Evolutionary conservation across 163 green algal species (phyloP).

Genomic region (Smithsoniella earleae): DNA sequence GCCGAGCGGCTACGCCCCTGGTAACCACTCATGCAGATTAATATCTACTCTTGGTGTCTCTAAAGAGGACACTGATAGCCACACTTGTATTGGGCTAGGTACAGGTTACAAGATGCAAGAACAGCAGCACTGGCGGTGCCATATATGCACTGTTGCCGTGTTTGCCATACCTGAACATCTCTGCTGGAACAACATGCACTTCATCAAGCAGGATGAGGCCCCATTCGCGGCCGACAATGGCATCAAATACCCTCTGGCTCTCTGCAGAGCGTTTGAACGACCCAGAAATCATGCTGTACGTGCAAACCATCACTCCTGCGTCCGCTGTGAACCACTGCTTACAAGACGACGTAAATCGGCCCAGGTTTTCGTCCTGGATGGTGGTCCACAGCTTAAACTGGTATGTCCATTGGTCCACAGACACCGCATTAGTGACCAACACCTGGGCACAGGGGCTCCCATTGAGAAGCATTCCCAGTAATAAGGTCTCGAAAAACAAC

Average conservation of each 20-base stretch:
- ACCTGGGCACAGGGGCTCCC: no score
- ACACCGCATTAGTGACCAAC: constrained; percentile 63
- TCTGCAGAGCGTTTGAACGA: constrained; percentile 65
- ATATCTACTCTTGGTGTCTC: no score
- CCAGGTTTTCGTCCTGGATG: constrained; percentile 49
- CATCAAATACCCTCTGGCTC: constrained; percentile 58
- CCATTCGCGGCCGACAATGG: constrained; percentile 84
- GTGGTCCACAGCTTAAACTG: constrained; percentile 97
- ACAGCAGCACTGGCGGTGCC: no score
- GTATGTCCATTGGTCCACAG: constrained; percentile 91
- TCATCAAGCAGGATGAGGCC: constrained; percentile 95
- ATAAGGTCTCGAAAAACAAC: no score
- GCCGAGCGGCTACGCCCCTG: no score
- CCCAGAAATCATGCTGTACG: constrained; percentile 95
- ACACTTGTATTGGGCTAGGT: no score
- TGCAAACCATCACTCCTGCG: constrained; percentile 72
- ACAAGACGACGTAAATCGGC: constrained; percentile 67
- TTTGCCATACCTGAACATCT: constrained; percentile 74
- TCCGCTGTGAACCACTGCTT: constrained; percentile 57
- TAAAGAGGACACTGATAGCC: no score
- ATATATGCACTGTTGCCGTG: no score
- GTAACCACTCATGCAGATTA: no score
- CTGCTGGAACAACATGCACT: constrained; percentile 89
- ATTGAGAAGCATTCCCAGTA: no score
- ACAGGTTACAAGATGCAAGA: no score